These are phyloP conservation scores for Biscogniauxia mediterranea DNA, from an alignment of 2,329 filamentous ascomycete species.

Conservation along the genomic window DNA sequence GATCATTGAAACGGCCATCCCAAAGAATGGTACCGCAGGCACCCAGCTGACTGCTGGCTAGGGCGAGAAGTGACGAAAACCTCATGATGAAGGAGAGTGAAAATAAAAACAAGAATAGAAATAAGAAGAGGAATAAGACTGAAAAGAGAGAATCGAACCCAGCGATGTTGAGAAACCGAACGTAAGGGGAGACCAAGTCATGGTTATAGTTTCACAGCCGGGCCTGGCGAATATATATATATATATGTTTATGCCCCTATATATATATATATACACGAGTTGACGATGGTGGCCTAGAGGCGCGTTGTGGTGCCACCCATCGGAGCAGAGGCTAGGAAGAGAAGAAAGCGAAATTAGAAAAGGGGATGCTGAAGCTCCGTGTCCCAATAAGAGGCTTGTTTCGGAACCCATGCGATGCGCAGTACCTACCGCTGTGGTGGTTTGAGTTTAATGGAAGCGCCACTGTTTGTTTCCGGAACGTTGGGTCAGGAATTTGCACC, in stretches of 20 bases:
- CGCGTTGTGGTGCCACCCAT: not conserved
- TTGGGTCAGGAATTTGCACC: slow-evolving; percentile 14
- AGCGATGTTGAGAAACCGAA: not conserved
- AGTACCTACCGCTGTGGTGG: not conserved
- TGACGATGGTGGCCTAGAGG: not conserved
- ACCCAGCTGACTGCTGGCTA: slow-evolving; percentile 26
- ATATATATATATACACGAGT: too few relatives aligned
- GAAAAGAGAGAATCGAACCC: not conserved
- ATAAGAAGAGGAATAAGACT: too few relatives aligned
- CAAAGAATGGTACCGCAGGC: slow-evolving; percentile 50
- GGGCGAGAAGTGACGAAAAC: slow-evolving; percentile 18
- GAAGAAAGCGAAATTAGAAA: not conserved
- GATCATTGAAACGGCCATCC: slow-evolving; percentile 60
- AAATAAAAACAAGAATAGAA: not conserved
- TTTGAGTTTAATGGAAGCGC: slow-evolving; percentile 5
- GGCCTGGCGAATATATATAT: not conserved
- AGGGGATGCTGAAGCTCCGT: slow-evolving; percentile 14
- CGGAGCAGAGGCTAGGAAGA: not conserved
- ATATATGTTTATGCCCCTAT: not conserved
- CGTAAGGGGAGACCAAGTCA: slow-evolving; percentile 4
- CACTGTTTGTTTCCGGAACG: slow-evolving; percentile 10
- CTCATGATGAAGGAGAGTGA: slow-evolving; percentile 18
- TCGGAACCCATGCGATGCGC: not conserved
- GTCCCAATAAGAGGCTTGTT: slow-evolving; percentile 11
- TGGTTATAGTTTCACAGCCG: not conserved